Evolutionary conservation across 1,284 basidiomycete genomes (phyloP), one percentile per base, ranked within the genome.

Genomic region (Neolentinus lepideus): DNA sequence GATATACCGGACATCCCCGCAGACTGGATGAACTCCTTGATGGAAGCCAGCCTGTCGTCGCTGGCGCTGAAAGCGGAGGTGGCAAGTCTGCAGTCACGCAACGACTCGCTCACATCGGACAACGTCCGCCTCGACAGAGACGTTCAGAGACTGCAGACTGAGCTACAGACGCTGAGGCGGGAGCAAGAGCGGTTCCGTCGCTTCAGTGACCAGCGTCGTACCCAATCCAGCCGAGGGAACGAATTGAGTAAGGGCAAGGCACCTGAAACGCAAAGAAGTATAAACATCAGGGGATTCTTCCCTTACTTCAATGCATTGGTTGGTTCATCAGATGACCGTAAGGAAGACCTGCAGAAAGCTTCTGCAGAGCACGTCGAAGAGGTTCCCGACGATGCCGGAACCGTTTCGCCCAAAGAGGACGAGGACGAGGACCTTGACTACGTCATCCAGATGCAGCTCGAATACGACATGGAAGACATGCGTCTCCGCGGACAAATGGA

Each of bases 21-120:
- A 1, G 63, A 66, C 9, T 57, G 70, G 65, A 68, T 60, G 50
- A 64, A 74, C 24, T 63, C 70, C 0, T 64, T 81, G 9, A 63
- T 80, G 1, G 72, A 77, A 26, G 71, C 78, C 2, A 84, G 80
- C 60, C 65, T 80, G 38, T 69, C 67, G 6, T 68, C 77, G 6
- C 67, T 85, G 48, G 52, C 62, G 0, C 57, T 78, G 54, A 74
- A 69, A 54, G 72, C 72, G 0, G 72, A 79, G 56, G 61, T 78
- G 9, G 62, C 65, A 10, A 71, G 73, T 21, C 62, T 75, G 51
- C 71, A 68, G 46, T 61, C 57, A 21, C 63, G 67, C 54, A 72
- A 69, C 22, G 58, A 58, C 8, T 52, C 57, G 43, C 65, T 78
- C 33, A 61, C 61, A 33, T 57, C 45, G 48, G 73, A 75, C 50